These are phyloP conservation scores for Fusarium neocosmosporiellum DNA, from an alignment of 2,329 filamentous ascomycete genomes.

Conservation along the genomic window DNA sequence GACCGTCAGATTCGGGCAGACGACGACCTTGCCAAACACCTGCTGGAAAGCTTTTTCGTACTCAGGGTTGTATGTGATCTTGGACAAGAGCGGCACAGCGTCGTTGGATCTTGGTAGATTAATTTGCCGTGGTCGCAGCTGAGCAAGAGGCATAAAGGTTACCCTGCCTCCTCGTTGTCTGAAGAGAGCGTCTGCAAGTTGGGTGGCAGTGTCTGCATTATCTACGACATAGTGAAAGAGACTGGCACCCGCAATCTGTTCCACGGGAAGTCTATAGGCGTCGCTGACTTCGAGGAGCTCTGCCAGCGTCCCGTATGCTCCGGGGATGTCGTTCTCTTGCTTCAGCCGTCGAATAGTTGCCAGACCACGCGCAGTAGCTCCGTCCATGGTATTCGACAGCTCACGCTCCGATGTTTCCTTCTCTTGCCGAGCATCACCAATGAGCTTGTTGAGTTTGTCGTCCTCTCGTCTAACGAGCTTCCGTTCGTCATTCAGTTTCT, in stretches of 20 bases:
- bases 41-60: slow-evolving; percentile 92
- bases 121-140: slow-evolving; percentile 75
- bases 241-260: slow-evolving; percentile 91
- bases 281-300: slow-evolving; percentile 92
- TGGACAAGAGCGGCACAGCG: slow-evolving; percentile 86
- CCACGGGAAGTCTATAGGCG: slow-evolving; percentile 86
- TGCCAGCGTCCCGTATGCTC: slow-evolving; percentile 91
- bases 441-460: slow-evolving; percentile 83
- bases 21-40: slow-evolving; percentile 94
- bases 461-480: slow-evolving; percentile 91
- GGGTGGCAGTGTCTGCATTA: slow-evolving; percentile 86
- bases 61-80: slow-evolving; percentile 79
- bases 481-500: slow-evolving; percentile 85
- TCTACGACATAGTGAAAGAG: slow-evolving; percentile 98
- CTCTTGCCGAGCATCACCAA: slow-evolving; percentile 80
- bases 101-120: slow-evolving; percentile 89
- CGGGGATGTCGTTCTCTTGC: slow-evolving; percentile 80
- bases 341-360: slow-evolving; percentile 88
- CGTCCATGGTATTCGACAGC: slow-evolving; percentile 88
- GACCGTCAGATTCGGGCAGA: slow-evolving; percentile 89
- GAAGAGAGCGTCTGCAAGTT: slow-evolving; percentile 82
- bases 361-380: slow-evolving; percentile 85
- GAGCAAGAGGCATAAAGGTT: slow-evolving; percentile 93
- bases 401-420: slow-evolving; percentile 80
- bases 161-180: slow-evolving; percentile 85